These are phyloP conservation scores for Colletotrichum karsti DNA, from an alignment of 2,329 filamentous ascomycete genomes.

Conservation along the genomic window DNA sequence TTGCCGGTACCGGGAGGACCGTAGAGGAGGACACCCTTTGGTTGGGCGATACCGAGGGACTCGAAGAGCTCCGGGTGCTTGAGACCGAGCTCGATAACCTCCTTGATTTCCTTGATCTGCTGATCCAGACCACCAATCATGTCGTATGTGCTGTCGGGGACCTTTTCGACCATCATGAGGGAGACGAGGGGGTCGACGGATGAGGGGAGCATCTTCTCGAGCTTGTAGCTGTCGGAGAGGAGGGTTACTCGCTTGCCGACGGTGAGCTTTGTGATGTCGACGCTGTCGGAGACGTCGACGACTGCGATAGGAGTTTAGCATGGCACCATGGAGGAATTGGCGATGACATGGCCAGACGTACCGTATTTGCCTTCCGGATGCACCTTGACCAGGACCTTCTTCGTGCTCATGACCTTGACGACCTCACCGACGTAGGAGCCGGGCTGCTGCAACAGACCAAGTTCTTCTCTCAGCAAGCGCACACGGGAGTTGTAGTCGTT, in stretches of 20 bases:
- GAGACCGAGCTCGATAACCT: conserved; percentile 97
- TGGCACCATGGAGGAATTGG: not conserved
- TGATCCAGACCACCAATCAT: conserved; percentile 99
- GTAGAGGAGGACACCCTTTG: conserved; percentile 96
- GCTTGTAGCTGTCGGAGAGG: conserved; percentile 96
- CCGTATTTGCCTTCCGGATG: conserved; percentile 99
- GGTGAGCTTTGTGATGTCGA: conserved; percentile 95
- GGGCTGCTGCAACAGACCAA: conserved; percentile 94
- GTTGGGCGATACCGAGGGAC: conserved; percentile 97
- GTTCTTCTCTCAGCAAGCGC: conserved; percentile 91
- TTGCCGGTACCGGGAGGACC: conserved; percentile 97
- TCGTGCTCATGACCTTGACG: conserved; percentile 99
- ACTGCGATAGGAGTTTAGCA: conserved; percentile 61
- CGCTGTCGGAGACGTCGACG: conserved; percentile 92
- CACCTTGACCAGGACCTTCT: conserved; percentile 98
- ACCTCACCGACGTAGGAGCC: conserved; percentile 99
- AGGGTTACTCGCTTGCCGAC: conserved; percentile 97
- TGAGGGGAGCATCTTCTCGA: conserved; percentile 97
- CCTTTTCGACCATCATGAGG: conserved; percentile 99
- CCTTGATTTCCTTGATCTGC: conserved; percentile 99
- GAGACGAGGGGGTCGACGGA: conserved; percentile 98
- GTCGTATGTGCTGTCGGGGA: conserved; percentile 99
- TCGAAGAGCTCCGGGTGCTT: conserved; percentile 99
- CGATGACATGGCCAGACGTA: conserved; percentile 51
- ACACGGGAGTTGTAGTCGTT: conserved; percentile 99